phyloP scores from a whole-genome alignment of 345 rosid species.

The Acer campestre region DNA sequence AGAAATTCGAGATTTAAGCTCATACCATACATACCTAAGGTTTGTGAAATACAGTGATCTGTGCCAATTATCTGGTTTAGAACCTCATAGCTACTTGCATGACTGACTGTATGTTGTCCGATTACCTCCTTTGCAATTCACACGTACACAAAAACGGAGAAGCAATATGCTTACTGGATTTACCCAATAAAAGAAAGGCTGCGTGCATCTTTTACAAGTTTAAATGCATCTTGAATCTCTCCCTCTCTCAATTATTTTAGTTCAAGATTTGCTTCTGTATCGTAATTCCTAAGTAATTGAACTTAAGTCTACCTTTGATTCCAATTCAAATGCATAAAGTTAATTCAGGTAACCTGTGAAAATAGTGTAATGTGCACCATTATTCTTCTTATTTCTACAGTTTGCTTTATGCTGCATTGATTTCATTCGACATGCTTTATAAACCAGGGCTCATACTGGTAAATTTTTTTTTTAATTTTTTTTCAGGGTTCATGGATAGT shows the following conservation, averaged over 20 bases:
- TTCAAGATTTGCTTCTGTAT: background rate
- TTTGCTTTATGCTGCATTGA: background rate
- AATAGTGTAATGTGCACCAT: background rate
- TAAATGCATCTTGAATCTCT: conserved; percentile 3
- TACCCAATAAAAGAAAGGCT: background rate
- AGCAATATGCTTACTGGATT: conserved; percentile 1
- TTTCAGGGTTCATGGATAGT: conserved; percentile 97
- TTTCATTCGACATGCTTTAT: background rate
- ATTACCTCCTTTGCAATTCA: background rate
- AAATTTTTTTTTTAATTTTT: conserved; percentile 8
- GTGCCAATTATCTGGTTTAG: conserved; percentile 6
- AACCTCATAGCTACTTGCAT: no score
- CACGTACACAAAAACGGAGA: background rate
- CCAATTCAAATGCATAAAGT: background rate
- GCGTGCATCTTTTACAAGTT: background rate
- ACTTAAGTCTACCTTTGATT: background rate
- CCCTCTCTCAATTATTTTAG: background rate
- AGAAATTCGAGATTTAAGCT: conserved; percentile 98
- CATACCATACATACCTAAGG: conserved; percentile 97
- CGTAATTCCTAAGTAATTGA: background rate
- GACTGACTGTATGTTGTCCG: no score
- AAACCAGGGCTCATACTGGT: background rate
- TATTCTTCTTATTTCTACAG: background rate
- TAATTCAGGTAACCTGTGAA: background rate
- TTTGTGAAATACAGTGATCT: conserved; percentile 25